phyloP scores from a whole-genome alignment of 352 stramenopile species.

The Albugo candida region DNA sequence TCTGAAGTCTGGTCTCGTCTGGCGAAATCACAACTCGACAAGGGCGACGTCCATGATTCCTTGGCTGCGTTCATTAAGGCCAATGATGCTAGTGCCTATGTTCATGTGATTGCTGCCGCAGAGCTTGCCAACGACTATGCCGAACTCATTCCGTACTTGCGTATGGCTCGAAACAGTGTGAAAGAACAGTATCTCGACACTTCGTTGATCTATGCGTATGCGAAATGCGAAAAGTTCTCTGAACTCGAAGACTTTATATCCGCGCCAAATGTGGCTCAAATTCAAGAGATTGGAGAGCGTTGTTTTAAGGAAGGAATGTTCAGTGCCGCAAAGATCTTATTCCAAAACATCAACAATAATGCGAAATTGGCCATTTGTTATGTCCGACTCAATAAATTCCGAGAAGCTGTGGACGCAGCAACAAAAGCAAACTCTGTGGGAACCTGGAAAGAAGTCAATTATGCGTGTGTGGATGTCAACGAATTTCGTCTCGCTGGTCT shows the following conservation, averaged over 20 bases:
- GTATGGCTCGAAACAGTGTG: slow-evolving; percentile 97
- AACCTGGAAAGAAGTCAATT: slow-evolving; percentile 99
- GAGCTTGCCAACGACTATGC: slow-evolving; percentile 93
- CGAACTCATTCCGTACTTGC: slow-evolving; percentile 96
- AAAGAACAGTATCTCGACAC: slow-evolving; percentile 99
- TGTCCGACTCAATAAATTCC: slow-evolving; percentile 97
- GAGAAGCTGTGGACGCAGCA: slow-evolving; percentile 96
- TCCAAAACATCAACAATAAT: slow-evolving; percentile 99
- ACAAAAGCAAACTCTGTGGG: slow-evolving; percentile 98
- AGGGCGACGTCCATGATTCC: slow-evolving; percentile 90
- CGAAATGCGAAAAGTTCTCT: slow-evolving; percentile 96
- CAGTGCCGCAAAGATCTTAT: slow-evolving; percentile 96
- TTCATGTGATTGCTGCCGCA: slow-evolving; percentile 93
- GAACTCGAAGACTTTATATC: slow-evolving; percentile 99
- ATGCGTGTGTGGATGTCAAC: slow-evolving; percentile 93
- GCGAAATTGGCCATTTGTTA: slow-evolving; percentile 99
- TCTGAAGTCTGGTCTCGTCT: slow-evolving; percentile 98
- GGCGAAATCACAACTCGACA: slow-evolving; percentile 95
- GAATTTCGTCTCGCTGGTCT: slow-evolving; percentile 97
- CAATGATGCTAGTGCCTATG: slow-evolving; percentile 93
- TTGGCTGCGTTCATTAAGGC: slow-evolving; percentile 99
- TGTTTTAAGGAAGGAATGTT: slow-evolving; percentile 98
- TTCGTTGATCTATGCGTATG: slow-evolving; percentile 98
- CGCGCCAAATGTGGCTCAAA: slow-evolving; percentile 98
- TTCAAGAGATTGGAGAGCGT: slow-evolving; percentile 96